Conservation (phyloP, 1,284 basidiomycete species). For the Gomphus bonarii region DNA sequence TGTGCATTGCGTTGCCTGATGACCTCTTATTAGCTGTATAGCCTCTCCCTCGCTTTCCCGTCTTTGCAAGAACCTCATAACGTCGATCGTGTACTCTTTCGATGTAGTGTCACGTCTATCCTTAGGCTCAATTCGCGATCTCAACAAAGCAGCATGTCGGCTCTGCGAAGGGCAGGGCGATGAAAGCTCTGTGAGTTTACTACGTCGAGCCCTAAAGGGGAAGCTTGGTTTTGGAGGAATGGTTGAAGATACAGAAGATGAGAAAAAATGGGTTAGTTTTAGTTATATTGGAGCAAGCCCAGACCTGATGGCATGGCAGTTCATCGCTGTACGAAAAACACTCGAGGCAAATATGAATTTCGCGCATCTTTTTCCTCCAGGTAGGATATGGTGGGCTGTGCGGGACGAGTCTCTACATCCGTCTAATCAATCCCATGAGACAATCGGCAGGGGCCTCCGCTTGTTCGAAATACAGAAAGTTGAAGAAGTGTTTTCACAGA, state of each 20-base stretch:
- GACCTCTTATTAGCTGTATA: slow-evolving; percentile 35
- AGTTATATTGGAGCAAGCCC: slow-evolving; percentile 11
- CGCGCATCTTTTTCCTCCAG: slow-evolving; percentile 67
- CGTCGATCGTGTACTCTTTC: slow-evolving; percentile 73
- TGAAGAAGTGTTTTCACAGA: slow-evolving; percentile 68
- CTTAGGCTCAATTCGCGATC: slow-evolving; percentile 67
- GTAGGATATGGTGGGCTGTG: slow-evolving; percentile 70
- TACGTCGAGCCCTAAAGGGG: slow-evolving; percentile 39
- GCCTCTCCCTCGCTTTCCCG: slow-evolving; percentile 45
- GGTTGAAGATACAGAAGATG: slow-evolving; percentile 29
- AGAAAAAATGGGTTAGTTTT: slow-evolving; percentile 13
- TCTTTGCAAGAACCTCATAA: slow-evolving; percentile 50
- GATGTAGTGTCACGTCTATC: slow-evolving; percentile 74
- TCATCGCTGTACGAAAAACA: slow-evolving; percentile 69
- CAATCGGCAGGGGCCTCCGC: slow-evolving; percentile 34
- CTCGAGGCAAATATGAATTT: slow-evolving; percentile 79
- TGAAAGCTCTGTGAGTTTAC: slow-evolving; percentile 11
- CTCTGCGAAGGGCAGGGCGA: slow-evolving; percentile 58
- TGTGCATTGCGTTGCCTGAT: slow-evolving; percentile 8
- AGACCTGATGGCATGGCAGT: slow-evolving; percentile 57
- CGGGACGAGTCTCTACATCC: slow-evolving; percentile 55
- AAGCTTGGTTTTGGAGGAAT: slow-evolving; percentile 41
- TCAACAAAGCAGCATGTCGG: slow-evolving; percentile 68
- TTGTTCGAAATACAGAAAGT: slow-evolving; percentile 67
- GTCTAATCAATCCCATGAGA: slow-evolving; percentile 30